These are phyloP conservation scores for Trichosporon coremiiforme DNA, from an alignment of 1,284 basidiomycete species.

Conservation along the genomic window DNA sequence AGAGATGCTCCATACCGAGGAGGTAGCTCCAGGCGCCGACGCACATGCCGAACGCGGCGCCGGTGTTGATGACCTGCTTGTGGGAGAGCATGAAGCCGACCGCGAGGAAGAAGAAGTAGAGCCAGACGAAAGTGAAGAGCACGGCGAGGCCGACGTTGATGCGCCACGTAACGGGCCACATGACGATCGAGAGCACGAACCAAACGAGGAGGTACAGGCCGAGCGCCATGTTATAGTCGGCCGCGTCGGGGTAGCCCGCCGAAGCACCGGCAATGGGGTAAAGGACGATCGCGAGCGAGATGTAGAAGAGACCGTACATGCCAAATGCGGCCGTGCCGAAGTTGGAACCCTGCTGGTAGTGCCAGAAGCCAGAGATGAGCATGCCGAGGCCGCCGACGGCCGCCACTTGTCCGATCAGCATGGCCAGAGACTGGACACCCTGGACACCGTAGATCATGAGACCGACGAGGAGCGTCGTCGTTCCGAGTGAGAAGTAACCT, in stretches of 20 bases:
- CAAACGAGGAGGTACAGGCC: constrained; percentile 28
- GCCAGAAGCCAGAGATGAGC: constrained; percentile 30
- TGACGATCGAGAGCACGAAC: constrained; percentile 27
- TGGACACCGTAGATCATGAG: constrained; percentile 26
- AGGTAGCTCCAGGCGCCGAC: constrained; percentile 29
- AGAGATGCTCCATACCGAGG: constrained; percentile 27
- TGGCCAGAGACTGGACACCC: constrained; percentile 17
- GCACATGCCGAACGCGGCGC: constrained; percentile 27
- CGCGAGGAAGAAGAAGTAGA: constrained; percentile 32
- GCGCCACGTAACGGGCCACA: constrained; percentile 27
- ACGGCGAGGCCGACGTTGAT: constrained; percentile 28
- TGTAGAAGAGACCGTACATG: constrained; percentile 32
- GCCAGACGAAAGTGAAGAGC: constrained; percentile 20
- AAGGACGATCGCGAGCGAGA: constrained; percentile 27
- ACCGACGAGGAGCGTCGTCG: constrained; percentile 29
- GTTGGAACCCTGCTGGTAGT: constrained; percentile 28
- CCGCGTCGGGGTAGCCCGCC: constrained; percentile 19
- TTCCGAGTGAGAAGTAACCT: constrained; percentile 30
- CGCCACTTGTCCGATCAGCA: constrained; percentile 26
- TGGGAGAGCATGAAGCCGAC: constrained; percentile 27
- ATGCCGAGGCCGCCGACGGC: constrained; percentile 29
- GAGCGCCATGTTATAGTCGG: constrained; percentile 29
- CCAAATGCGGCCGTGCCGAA: constrained; percentile 29
- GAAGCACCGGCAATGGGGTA: constrained; percentile 26
- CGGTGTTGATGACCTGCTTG: constrained; percentile 21